A percentile compares a stretch with the other conserved stretches of the same genome.
Conservation (phyloP, 2,329 filamentous ascomycete genomes). For the Lasiodiplodia theobromae region DNA sequence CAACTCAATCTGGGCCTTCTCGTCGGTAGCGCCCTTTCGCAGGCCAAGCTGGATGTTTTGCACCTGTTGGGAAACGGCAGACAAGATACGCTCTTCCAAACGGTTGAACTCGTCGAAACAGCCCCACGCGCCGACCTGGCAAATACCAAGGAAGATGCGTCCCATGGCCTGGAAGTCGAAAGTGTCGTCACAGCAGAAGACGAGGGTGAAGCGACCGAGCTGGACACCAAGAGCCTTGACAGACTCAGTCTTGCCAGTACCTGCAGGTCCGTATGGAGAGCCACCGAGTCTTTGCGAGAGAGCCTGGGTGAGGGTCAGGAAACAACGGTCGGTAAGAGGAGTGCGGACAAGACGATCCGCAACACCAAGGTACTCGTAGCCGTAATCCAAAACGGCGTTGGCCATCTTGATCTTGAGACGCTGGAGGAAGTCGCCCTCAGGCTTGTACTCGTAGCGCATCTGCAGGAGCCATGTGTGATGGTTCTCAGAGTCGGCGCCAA, state of each 20-base stretch:
- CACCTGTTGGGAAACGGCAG: constrained; percentile 97
- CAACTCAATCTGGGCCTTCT: constrained; percentile 89
- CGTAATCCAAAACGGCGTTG: constrained; percentile 92
- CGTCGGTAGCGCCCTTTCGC: constrained; percentile 81
- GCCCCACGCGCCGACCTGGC: constrained; percentile 98
- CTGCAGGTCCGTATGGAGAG: constrained; percentile 95
- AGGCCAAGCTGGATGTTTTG: constrained; percentile 98
- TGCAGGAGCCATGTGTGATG: constrained; percentile 94
- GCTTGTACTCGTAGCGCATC: constrained; percentile 92
- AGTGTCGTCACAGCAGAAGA: constrained; percentile 99
- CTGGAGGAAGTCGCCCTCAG: constrained; percentile 80
- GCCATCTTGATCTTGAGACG: constrained; percentile 95
- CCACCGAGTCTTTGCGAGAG: constrained; percentile 94
- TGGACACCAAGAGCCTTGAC: constrained; percentile 98
- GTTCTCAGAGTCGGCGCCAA: constrained; percentile 74
- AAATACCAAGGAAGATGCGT: constrained; percentile 98
- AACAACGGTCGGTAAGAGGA: constrained; percentile 96
- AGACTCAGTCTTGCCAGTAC: constrained; percentile 98
- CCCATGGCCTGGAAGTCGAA: constrained; percentile 99
- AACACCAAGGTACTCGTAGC: constrained; percentile 97
- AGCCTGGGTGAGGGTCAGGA: constrained; percentile 95
- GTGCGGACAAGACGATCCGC: constrained; percentile 95
- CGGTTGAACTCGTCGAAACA: constrained; percentile 99
- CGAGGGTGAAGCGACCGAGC: constrained; percentile 94
- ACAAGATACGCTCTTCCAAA: constrained; percentile 95